These are phyloP conservation scores for Cladosporium sp. DNA, from an alignment of 2,329 filamentous ascomycete genomes.

Conservation along the genomic window DNA sequence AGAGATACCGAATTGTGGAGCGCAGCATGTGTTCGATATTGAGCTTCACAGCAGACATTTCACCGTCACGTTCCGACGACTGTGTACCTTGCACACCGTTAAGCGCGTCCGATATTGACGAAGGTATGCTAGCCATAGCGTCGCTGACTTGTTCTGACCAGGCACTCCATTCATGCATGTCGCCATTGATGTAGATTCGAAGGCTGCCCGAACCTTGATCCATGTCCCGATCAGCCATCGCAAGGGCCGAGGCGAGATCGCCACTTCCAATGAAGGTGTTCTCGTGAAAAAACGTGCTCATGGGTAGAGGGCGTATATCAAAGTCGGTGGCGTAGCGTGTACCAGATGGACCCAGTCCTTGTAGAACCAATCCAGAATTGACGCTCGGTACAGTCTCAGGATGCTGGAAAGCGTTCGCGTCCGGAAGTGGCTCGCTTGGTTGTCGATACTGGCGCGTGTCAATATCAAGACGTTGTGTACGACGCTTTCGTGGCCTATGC, in stretches of 20 bases:
- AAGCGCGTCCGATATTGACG: constrained; percentile 27
- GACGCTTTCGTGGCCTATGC: constrained; percentile 29
- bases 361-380: constrained; percentile 18
- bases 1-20: constrained; percentile 47
- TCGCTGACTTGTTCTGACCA: constrained; percentile 56
- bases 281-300: constrained; percentile 53
- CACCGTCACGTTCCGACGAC: neutral
- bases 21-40: constrained; percentile 34
- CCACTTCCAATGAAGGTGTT: constrained; percentile 57
- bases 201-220: constrained; percentile 39
- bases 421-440: constrained; percentile 33
- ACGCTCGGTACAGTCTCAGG: neutral
- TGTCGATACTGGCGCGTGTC: constrained; percentile 45
- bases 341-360: constrained; percentile 47
- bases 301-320: constrained; percentile 45
- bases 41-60: constrained; percentile 6
- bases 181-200: constrained; percentile 34
- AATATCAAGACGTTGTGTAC: constrained; percentile 44
- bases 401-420: constrained; percentile 3
- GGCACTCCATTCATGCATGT: constrained; percentile 42
- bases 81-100: constrained; percentile 6
- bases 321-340: constrained; percentile 52
- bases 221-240: constrained; percentile 38
- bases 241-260: constrained; percentile 46
- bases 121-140: constrained; percentile 38